Evolutionary conservation across 495 filamentous ascomycete species (phyloP), one percentile per base, ranked within the genome.

Genomic region (Aspergillus incahuasiensis): DNA sequence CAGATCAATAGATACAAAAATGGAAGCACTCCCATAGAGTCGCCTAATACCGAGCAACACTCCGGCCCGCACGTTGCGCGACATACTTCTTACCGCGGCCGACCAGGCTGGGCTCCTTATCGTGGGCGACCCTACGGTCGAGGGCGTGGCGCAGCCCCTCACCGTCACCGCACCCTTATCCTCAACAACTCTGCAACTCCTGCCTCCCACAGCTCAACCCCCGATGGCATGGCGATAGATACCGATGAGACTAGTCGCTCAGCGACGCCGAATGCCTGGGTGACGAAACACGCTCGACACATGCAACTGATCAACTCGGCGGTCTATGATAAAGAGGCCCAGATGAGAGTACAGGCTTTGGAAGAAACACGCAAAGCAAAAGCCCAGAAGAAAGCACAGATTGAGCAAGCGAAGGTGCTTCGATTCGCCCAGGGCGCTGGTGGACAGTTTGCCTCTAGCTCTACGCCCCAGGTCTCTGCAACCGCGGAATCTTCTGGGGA

Each of bases 231-330:
- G 9, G 73, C 56, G 16, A 71, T 63, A 35, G 67, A 74, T 16
- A 68, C 68, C 58, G 71, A 74, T 21, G 51, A 52, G 39, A 65
- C 71, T 35, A 55, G 56, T 38, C 61, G 68, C 20, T 49, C 64
- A 24, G 51, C 68, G 47, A 68, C 67, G 43, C 66, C 66, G n/a
- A 69, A 67, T 43, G 70, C 82, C 11, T 95, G 90, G 87, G 83
- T 95, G 28, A 79, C 86, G 19, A 92, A 87, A 66, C 84, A 76
- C 50, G 91, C 91, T 59, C 87, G 90, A 49, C 90, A 95, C 60
- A 82, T 92, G 71, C 91, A 96, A 68, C 71, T 96, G 45, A 96
- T 97, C 71, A 96, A 95, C 64, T 79, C 85, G 16, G 79, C 84
- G 2, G 80, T 95, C 13, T 95, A 89, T 70, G 86, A 95, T 61